These are phyloP conservation scores for Schizophyllum amplum DNA, from an alignment of 1,284 basidiomycete genomes.

Conservation along the genomic window DNA sequence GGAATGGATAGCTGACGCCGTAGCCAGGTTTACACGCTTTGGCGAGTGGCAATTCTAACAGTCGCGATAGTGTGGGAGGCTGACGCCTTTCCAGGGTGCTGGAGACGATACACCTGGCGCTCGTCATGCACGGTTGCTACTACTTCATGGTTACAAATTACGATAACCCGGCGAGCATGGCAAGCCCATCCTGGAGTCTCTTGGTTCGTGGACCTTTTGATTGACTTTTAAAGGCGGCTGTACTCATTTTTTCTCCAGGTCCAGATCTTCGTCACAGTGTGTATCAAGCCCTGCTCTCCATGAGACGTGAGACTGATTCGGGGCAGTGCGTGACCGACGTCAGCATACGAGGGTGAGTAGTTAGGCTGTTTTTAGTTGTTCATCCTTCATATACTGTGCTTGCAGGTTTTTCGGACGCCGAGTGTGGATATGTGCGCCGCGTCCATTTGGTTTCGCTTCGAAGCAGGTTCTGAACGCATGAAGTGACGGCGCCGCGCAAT, in stretches of 20 bases:
- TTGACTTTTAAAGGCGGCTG: not conserved
- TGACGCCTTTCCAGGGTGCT: constrained; percentile 16
- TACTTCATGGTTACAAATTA: constrained; percentile 25
- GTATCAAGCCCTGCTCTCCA: not conserved
- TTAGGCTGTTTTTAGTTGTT: not conserved
- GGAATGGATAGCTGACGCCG: too few relatives aligned
- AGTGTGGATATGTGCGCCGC: not conserved
- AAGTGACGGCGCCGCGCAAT: not conserved
- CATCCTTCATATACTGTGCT: not conserved
- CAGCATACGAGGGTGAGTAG: not conserved
- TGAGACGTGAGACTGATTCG: not conserved
- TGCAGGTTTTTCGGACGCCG: not conserved
- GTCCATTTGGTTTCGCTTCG: not conserved
- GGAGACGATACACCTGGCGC: constrained; percentile 23
- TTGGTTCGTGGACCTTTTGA: not conserved
- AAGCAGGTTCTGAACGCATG: not conserved
- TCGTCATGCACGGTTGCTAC: constrained; percentile 25
- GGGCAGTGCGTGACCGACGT: not conserved
- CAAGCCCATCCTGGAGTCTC: constrained; percentile 21
- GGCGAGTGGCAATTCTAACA: too few relatives aligned
- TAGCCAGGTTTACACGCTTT: too few relatives aligned
- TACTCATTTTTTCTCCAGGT: not conserved
- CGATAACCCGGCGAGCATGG: constrained; percentile 17
- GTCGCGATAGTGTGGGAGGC: not conserved
- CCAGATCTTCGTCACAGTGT: not conserved